Evolutionary conservation across 805 yeast genomes (phyloP).

Genomic region (Isabelozyma gotoi): DNA sequence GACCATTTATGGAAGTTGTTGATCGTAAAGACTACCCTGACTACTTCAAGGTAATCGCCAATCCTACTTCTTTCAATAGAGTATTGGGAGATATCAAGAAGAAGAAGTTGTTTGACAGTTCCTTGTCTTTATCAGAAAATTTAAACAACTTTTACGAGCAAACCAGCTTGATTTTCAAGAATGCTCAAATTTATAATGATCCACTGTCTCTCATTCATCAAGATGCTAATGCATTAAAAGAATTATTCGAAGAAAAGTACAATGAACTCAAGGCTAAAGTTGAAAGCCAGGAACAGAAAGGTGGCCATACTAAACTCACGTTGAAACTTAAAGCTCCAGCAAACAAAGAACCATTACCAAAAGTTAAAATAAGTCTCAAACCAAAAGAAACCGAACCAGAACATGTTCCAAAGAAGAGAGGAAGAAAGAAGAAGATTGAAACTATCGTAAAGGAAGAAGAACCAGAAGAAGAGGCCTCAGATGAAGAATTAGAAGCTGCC

Average conservation of each 20-base stretch:
- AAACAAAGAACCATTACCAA: conserved; percentile 18
- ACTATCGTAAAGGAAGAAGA: conserved; percentile 9
- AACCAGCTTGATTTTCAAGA: conserved; percentile 63
- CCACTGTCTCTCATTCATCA: conserved; percentile 68
- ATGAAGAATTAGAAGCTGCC: conserved; percentile 10
- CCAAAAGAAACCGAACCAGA: conserved; percentile 13
- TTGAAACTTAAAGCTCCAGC: conserved; percentile 22
- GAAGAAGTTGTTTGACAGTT: conserved; percentile 39
- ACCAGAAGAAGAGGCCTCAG: conserved; percentile 11
- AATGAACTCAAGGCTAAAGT: conserved; percentile 23
- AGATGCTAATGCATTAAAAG: conserved; percentile 64
- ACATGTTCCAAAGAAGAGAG: conserved; percentile 15
- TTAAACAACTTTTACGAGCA: conserved; percentile 61
- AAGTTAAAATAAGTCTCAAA: conserved; percentile 27
- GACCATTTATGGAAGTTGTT: conserved; percentile 75
- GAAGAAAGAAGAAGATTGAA: conserved; percentile 18
- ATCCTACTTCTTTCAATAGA: conserved; percentile 71
- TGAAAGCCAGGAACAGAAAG: conserved; percentile 8
- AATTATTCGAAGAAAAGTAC: conserved; percentile 46
- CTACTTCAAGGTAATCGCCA: conserved; percentile 67
- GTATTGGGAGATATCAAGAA: conserved; percentile 53
- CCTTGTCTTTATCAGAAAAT: conserved; percentile 34
- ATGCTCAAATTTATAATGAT: conserved; percentile 78
- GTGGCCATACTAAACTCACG: conserved; percentile 18
- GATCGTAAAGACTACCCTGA: conserved; percentile 73